Evolutionary conservation across 140 eudicot species (phyloP), one percentile per base, ranked within the genome.

Genomic region (Cichorium intybus): DNA sequence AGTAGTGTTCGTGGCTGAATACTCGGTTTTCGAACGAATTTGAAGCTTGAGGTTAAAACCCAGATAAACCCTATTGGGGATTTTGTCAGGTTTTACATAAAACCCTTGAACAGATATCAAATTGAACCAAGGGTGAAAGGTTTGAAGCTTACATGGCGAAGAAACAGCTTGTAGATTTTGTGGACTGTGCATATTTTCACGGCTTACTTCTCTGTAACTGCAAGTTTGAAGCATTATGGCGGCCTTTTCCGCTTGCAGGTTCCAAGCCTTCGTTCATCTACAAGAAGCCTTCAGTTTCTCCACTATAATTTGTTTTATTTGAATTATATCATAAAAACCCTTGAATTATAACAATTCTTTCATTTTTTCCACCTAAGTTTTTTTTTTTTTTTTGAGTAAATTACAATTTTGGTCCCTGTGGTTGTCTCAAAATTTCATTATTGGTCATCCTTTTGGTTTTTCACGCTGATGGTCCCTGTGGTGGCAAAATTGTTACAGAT

Each of bases 131-230:
- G 85, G 70, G 12, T 33, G 24, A 78, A 73, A 79, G 67, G 62
- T 56, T 67, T 65, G 95, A 65, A 79, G 87, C 97, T 90, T 90
- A 86, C 95, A 46, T 73, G 87, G 62, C 3, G 75, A 75, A 35
- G 72, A 53, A 52, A 48, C 4, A 2, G 64, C 39, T 15, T 28
- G 49, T 33, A 39, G 46, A 56, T 5, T 64, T 3, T 46, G 75
- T 48, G 76, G 50, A 34, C 4, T 64, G 22, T 49, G 80, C 22
- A 79, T 28, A 74, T 73, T 69, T 4, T 62, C 73, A 23, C 70
- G 79, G 51, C 60, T 69, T 18, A 77, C 56, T 60, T 82, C 77
- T 56, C 80, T 79, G 57, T 71, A 64, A 63, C 66, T 66, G 74
- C 73, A 69, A 46, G 71, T 37, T 56, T 74, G 89, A 68, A 86